Evolutionary conservation across 148 eudicot genomes (phyloP).

Genomic region (Amaranthus hypochondriacus): DNA sequence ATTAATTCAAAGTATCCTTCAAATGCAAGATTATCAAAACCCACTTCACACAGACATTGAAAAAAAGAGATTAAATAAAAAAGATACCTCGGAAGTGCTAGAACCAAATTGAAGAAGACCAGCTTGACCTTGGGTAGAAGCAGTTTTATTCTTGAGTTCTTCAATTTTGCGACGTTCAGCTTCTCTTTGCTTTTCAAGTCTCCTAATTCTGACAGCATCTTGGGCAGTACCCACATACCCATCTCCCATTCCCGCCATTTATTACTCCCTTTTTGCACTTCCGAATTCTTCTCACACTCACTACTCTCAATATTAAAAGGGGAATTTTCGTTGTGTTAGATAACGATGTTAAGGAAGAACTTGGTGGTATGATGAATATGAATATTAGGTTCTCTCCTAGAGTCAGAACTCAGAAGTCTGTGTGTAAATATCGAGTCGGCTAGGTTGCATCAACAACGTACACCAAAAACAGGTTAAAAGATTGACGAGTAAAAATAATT

Average conservation of each 20-base stretch:
- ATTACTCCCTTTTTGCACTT: constrained; percentile 3
- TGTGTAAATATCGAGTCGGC: no score
- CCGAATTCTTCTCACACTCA: no score
- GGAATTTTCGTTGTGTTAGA: no score
- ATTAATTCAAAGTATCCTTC: neutral
- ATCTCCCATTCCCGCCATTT: constrained; percentile 99
- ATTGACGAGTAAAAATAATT: no score
- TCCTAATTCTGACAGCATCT: constrained; percentile 84
- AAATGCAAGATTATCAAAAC: neutral
- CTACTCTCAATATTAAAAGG: no score
- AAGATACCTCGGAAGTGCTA: constrained; percentile 73
- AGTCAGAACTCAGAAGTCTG: no score
- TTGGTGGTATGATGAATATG: no score
- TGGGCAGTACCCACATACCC: constrained; percentile 98
- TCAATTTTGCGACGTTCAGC: constrained; percentile 87
- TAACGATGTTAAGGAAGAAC: no score
- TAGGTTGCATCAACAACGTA: no score
- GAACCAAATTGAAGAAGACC: constrained; percentile 99
- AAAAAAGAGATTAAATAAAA: neutral
- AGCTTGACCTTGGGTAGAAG: constrained; percentile 66
- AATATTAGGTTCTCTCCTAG: no score
- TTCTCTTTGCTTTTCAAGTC: constrained; percentile 94
- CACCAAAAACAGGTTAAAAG: no score
- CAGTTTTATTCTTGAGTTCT: constrained; percentile 75
- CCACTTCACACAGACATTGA: neutral